Evolutionary conservation across 2,329 filamentous ascomycete genomes (phyloP), one percentile per base, ranked within the genome.

Genomic region (Chaetomium strumarium): DNA sequence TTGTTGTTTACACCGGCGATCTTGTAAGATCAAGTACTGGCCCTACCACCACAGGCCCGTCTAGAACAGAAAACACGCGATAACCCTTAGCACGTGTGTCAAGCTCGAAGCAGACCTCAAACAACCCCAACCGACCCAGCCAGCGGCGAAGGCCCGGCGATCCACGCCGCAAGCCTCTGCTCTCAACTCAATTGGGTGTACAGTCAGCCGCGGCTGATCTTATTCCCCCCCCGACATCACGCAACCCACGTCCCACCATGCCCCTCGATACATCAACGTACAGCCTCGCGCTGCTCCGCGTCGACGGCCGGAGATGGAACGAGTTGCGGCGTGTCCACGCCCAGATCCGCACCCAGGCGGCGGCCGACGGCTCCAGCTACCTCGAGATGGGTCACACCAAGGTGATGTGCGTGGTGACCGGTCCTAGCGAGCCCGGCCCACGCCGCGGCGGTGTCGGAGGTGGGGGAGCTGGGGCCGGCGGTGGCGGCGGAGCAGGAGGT

Each of bases 321-420:
- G 93, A 99, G 70, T 81, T 99, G 37, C 90, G 93, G 29, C 84
- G 89, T 8, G 80, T 96, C 46, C 84, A 90, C 66, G 92, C 88
- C 44, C 88, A 95, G 71, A 90, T 99, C 66, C 88, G 86, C 57
- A 96, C 90, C 1, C 93, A 96, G 70, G 86, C 91, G 55, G 86
- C 91, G 46, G 90, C 91, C 51, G 93, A 97, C 63, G 93, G 93
- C 34, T 95, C 88, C 41, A 89, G 86, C 56, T 96, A 96, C 71
- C 83, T 97, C 54, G 90, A 96, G 68, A 95, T 95, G 85, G 93
- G 93, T 63, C 95, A 97, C 72, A 99, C 93, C 19, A 93, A 96
- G 67, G 86, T 99, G 62, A 88, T 97, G 72, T 96, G 92, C 71
- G 90, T 91, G 20, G 85, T 99, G 44, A 83, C 85, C 1, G 93